Evolutionary conservation across 2,329 filamentous ascomycete genomes (phyloP), one percentile per base, ranked within the genome.

Genomic region (Talaromyces sp.): DNA sequence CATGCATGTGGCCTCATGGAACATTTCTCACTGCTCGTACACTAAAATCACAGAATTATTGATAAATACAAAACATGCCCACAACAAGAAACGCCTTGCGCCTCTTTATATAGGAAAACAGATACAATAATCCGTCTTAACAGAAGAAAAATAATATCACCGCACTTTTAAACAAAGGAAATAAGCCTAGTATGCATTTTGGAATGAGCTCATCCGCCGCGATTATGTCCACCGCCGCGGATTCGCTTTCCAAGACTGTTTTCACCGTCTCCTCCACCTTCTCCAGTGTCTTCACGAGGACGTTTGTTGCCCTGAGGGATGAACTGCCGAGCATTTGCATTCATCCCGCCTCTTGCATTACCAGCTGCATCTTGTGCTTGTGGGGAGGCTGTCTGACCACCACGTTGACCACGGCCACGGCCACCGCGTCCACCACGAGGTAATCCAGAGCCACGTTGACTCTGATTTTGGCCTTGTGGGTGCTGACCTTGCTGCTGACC

Each of bases 271-370:
- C 69, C 72, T 62, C 68, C 75, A 53, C 71, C 75, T 36, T 70
- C 70, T 49, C 63, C 69, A 11, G 76, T 77, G 60, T 85, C 83
- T 60, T 85, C 83, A 58, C 83, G 77, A 22, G 81, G 77, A 39
- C 84, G 77, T 72, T 86, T 85, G 66, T 80, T 83, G 25, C 82
- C 81, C 17, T 81, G 79, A 30, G 83, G 84, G 66, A 85, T 82
- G 61, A 87, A 85, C 55, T 83, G 82, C 15, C 76, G 75, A 25
- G 79, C 83, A 11, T 76, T 73, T 2, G 80, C 78, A 68, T 82
- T 85, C 42, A 85, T 68, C 11, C 62, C 75, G n/a, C 73, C 71
- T 25, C 80, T 70, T 25, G 70, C 70, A 30, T 71, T 68, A 42
- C 69, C 67, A 55, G 69, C 68, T 39, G 68, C 56, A 57, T 72